A percentile compares a stretch with the other conserved stretches of the same genome.
Evolutionary conservation across 257 asterid species (phyloP).

Genomic region (Solanum verrucosum): DNA sequence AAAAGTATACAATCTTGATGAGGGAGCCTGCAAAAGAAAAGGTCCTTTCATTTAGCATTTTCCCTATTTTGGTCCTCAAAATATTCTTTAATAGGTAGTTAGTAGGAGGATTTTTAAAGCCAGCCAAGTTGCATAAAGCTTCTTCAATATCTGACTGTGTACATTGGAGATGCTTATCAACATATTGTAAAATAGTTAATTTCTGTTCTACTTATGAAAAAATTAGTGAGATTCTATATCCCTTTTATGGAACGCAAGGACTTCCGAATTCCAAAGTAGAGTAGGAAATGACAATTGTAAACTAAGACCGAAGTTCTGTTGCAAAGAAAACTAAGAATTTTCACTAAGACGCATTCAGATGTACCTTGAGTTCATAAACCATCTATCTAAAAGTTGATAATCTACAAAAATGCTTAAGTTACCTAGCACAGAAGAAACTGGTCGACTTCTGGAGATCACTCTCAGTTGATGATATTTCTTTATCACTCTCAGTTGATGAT

Average conservation of each 20-base stretch:
- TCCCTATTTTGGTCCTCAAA: not conserved
- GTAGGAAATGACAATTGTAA: not conserved
- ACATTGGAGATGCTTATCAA: not conserved
- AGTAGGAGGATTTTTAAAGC: not conserved
- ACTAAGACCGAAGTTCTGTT: not conserved
- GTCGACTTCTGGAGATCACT: not conserved
- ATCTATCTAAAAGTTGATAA: not conserved
- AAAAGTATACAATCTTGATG: slow-evolving; percentile 69
- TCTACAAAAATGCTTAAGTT: not conserved
- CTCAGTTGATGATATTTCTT: not conserved
- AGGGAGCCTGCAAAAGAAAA: slow-evolving; percentile 52
- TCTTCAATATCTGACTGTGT: not conserved
- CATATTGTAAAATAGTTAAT: not conserved
- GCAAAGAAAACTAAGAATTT: not conserved
- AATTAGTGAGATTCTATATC: not conserved
- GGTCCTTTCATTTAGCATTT: not conserved
- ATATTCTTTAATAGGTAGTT: not conserved
- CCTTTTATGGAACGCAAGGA: not conserved
- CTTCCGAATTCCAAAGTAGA: not conserved
- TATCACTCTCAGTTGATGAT: not conserved
- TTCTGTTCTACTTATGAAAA: not conserved
- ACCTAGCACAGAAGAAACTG: not conserved
- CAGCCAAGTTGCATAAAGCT: not conserved
- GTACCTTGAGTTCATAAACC: not conserved
- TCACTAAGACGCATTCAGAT: not conserved